Conservation (phyloP, 441 rosid species). For the Erodium texanum region DNA sequence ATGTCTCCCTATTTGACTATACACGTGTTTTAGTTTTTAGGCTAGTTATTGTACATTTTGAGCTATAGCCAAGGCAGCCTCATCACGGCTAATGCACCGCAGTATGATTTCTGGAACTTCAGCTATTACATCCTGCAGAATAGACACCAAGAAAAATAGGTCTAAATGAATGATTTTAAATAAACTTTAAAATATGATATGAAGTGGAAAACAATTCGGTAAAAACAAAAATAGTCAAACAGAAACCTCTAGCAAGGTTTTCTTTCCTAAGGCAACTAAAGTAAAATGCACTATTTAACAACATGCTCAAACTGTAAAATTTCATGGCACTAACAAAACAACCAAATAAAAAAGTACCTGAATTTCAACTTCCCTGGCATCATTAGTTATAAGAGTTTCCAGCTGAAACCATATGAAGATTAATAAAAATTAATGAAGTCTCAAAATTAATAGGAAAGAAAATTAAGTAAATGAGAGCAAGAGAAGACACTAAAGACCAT, state of each 20-base stretch:
- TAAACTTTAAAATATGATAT: no score
- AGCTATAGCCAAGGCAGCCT: conserved; percentile 95
- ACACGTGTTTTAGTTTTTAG: background rate
- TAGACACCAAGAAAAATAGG: background rate
- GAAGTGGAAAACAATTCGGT: no score
- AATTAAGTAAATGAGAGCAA: background rate
- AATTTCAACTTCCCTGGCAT: conserved; percentile 69
- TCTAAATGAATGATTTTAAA: background rate
- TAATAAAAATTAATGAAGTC: conserved; percentile 19
- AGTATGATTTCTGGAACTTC: conserved; percentile 97
- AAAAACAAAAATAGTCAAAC: background rate
- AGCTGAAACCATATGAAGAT: conserved; percentile 42
- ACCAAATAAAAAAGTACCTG: conserved; percentile 46
- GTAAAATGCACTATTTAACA: background rate
- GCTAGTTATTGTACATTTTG: conserved; percentile 46
- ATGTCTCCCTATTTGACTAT: background rate
- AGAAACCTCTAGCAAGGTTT: background rate
- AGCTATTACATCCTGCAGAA: conserved; percentile 57
- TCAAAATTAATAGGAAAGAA: background rate
- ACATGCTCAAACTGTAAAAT: background rate
- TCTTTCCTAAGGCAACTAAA: background rate
- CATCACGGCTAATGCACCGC: conserved; percentile 89
- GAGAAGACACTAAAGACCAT: conserved; percentile 1
- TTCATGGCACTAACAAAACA: background rate
- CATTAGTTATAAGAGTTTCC: conserved; percentile 64